phyloP scores from a whole-genome alignment of 108 stramenopile genomes.

The Parietichytrium sp. region DNA sequence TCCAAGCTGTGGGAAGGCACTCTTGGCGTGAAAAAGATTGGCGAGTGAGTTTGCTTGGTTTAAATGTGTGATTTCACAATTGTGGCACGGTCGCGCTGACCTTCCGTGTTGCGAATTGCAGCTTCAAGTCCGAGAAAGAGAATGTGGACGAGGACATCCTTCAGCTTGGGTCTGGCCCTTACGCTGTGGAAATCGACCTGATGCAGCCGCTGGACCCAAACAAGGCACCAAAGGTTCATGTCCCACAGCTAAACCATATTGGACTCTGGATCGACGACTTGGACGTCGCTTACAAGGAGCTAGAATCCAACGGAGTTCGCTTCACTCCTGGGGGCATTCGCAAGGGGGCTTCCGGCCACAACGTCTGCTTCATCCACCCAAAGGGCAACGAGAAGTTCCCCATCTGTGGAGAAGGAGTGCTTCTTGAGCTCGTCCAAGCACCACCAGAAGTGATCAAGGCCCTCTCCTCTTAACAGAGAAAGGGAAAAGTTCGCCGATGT shows the following conservation, averaged over 20 bases:
- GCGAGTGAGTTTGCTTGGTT: constrained; percentile 52
- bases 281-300: constrained; percentile 75
- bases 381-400: constrained; percentile 83
- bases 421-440: constrained; percentile 96
- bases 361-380: constrained; percentile 95
- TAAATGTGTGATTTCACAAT: background rate
- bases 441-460: constrained; percentile 72
- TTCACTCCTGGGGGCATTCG: constrained; percentile 89
- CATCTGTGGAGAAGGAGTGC: constrained; percentile 83
- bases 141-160: constrained; percentile 97
- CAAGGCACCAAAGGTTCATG: constrained; percentile 72
- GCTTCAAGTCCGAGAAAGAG: constrained; percentile 75
- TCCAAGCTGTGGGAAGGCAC: constrained; percentile 75
- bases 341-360: constrained; percentile 85
- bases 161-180: constrained; percentile 69
- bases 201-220: constrained; percentile 87
- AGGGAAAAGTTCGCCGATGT: no score
- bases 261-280: constrained; percentile 96
- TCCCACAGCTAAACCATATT: constrained; percentile 89
- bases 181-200: constrained; percentile 85
- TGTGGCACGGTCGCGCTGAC: background rate
- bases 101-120: no score
- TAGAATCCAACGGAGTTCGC: constrained; percentile 73
- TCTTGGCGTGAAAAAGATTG: constrained; percentile 74
- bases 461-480: no score